These are phyloP conservation scores for Fomitopsis serialis DNA, from an alignment of 768 basidiomycete genomes.

Conservation along the genomic window DNA sequence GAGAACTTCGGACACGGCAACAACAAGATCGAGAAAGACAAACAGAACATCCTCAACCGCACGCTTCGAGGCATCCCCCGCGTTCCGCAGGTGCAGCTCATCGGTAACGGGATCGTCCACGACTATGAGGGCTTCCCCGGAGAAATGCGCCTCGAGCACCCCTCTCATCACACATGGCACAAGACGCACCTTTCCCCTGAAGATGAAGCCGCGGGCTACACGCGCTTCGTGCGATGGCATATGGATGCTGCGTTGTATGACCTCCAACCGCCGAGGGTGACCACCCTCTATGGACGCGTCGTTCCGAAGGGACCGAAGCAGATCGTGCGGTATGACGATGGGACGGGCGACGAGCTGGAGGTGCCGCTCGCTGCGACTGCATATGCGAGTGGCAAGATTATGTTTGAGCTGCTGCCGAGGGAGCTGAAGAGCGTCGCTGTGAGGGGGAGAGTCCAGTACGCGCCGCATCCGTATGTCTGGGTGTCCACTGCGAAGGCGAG, in stretches of 20 bases:
- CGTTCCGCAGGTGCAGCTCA: constrained; percentile 84
- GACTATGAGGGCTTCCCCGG: constrained; percentile 77
- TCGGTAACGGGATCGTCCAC: constrained; percentile 78
- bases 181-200: constrained; percentile 63
- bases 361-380: constrained; percentile 86
- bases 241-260: constrained; percentile 83
- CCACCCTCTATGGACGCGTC: constrained; percentile 71
- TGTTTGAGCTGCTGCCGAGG: constrained; percentile 71
- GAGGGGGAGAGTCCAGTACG: constrained; percentile 64
- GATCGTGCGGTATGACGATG: constrained; percentile 74
- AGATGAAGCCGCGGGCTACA: constrained; percentile 66
- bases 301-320: constrained; percentile 65
- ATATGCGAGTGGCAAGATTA: constrained; percentile 71
- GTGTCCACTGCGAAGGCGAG: constrained; percentile 70
- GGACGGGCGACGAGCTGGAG: constrained; percentile 70
- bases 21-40: constrained; percentile 66
- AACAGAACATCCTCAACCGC: constrained; percentile 75
- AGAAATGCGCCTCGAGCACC: constrained; percentile 72
- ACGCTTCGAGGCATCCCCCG: constrained; percentile 86
- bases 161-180: constrained; percentile 80
- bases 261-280: constrained; percentile 73
- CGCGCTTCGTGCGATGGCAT: constrained; percentile 87
- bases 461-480: constrained; percentile 86
- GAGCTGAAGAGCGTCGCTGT: constrained; percentile 76
- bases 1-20: constrained; percentile 77